Base-by-base conservation (phyloP, 2,329 filamentous ascomycete genomes). In the Paracorniculantispora psalliotae region DNA sequence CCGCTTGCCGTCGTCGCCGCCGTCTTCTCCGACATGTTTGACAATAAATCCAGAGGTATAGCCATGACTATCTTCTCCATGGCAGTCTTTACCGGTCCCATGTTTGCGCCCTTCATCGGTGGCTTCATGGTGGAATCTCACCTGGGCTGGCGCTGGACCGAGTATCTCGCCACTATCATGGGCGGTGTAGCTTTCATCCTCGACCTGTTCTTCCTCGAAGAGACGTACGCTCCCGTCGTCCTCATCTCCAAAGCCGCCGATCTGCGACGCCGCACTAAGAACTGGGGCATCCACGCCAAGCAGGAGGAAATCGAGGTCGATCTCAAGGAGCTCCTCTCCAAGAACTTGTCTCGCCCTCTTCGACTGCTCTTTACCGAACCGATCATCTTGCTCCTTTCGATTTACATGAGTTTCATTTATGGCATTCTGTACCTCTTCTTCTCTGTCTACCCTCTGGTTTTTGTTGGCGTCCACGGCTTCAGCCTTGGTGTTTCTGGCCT, bases 401-500 rank as follows among this genome's bases (percentile, higher is more conserved):
- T 90, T 58, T 91, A 91, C 73, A 88, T 87, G 77, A 82, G 86
- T 44, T 91, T 91, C 72, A 85, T 89, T 71, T 92, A 92, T 67
- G 88, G 80, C 17, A 78, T 94, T 0, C 82, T 96, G 1, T 96
- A 94, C 68, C 85, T 93, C 26, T 94, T 94, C 77, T 79, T 96
- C 55, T 92, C 90, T 0, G 89, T 91, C 1, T 96, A 96, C 66
- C 87, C 89, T 0, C 82, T 94, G 47, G 88, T 96, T 50, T 96
- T 94, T 74, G 78, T 87, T 62, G 77, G 80, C 28, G 79, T 92
- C 4, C 88, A 96, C 71, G 80, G 82, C 64, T 88, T 93, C 76
- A 83, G 75, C 35, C 67, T 80, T 1, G 92, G 92, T 59, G 73
- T 90, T 19, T 82, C 86, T 4, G 92, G 91, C 1, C 79, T 96